Evolutionary conservation across 805 yeast genomes (phyloP).

Genomic region (Lachancea lanzarotensis): DNA sequence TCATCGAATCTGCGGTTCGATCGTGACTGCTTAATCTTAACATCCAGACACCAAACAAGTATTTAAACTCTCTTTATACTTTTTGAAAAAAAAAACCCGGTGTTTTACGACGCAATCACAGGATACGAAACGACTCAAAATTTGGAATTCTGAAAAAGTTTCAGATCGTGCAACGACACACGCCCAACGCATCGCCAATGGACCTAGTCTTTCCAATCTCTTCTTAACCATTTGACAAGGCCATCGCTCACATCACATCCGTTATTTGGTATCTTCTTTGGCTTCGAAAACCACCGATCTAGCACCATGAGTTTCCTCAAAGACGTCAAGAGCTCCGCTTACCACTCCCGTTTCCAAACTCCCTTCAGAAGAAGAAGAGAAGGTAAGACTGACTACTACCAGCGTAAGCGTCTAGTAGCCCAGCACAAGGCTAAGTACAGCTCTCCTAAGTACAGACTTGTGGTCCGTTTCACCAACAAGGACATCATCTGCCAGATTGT

Average conservation of each 20-base stretch:
- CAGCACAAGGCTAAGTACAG: slow-evolving; percentile 99
- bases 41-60: too few species aligned
- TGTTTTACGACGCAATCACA: too few species aligned
- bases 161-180: not conserved
- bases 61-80: not conserved
- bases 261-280: too few species aligned
- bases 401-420: slow-evolving; percentile 98
- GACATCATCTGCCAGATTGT: slow-evolving; percentile 97
- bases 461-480: slow-evolving; percentile 99
- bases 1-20: too few species aligned
- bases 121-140: not conserved
- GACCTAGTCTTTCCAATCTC: not conserved
- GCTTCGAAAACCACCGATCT: not conserved
- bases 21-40: too few species aligned
- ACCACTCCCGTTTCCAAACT: slow-evolving; percentile 99
- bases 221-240: not conserved
- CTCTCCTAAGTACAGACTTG: slow-evolving; percentile 99
- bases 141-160: not conserved
- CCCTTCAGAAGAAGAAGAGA: slow-evolving; percentile 99
- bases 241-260: too few species aligned
- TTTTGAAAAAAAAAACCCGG: not conserved
- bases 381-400: slow-evolving; percentile 99
- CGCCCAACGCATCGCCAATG: not conserved
- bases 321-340: slow-evolving; percentile 75
- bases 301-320: slow-evolving; percentile 67